Base-by-base conservation (phyloP, 176 grass and related monocot species). In the Raddia distichophylla region DNA sequence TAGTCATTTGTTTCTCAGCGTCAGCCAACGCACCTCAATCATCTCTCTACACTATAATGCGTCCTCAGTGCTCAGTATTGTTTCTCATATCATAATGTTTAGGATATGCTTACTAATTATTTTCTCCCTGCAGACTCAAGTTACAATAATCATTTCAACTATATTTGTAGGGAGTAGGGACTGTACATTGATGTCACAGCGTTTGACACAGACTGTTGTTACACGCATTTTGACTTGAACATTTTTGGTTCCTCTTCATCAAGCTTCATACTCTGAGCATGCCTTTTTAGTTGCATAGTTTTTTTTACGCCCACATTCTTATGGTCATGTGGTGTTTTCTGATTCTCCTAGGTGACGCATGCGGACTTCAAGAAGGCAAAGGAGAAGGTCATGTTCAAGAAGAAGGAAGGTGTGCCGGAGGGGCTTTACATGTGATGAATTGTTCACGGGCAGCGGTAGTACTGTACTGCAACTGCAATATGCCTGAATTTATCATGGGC, bases 351-450 rank as follows among this genome's bases (percentile, higher is more conserved):
- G 96, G 93, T 99, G 32, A 99, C 85, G 7, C 96, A 99, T 71
- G 33, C 68, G 0, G 96, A 99, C 78, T 96, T 94, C 74, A 98
- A 93, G 88, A 98, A 94, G 81, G 95, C 95, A 14, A 98, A 98
- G 83, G 95, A 98, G 81, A 98, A 98, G 77, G 95, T 98, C 33
- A 98, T 98, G 95, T 98, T 95, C 83, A 99, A 99, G 86, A 99
- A 99, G 91, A 95, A 96, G 91, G 97, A 99, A 96, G 97, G 97
- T 42, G 95, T 91, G 19, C 95, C 95, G 3, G 95, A 98, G 79
- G 95, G 95, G 42, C 95, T 98, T 64, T 93, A 98, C 86, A 94
- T 98, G 95, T 93, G 79, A 90, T 78, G 73, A 89, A 32, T 32
- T 80, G 62, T 17, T 3, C 52, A 7, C 81, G 57, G 32, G 3